These are phyloP conservation scores for Nicotiana attenuata DNA, from an alignment of 257 asterid genomes.

Conservation along the genomic window DNA sequence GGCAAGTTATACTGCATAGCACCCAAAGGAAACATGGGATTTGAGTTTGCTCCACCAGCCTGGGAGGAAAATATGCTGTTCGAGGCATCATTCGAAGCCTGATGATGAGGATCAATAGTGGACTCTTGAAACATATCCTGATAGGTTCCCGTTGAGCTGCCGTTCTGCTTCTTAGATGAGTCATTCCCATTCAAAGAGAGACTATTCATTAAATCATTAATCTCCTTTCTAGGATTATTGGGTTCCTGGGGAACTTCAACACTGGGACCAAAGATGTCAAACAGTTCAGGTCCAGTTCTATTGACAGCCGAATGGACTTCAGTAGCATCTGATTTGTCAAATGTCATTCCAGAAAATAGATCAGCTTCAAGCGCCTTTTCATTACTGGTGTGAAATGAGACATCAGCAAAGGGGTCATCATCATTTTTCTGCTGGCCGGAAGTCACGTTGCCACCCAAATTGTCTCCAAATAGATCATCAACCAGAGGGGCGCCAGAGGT, in stretches of 20 bases:
- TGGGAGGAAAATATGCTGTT: constrained; percentile 49
- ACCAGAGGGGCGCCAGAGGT: constrained; percentile 52
- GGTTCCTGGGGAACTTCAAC: constrained; percentile 38
- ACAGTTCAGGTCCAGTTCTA: constrained; percentile 46
- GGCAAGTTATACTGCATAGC: constrained; percentile 57
- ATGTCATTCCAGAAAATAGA: constrained; percentile 60
- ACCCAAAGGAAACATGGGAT: constrained; percentile 57
- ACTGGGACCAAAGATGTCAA: constrained; percentile 53
- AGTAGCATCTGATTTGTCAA: constrained; percentile 35
- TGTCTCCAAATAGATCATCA: constrained; percentile 70
- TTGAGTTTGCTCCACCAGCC: constrained; percentile 44
- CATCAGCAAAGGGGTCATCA: constrained; percentile 96
- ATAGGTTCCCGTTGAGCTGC: constrained; percentile 26
- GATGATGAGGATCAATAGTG: constrained; percentile 27
- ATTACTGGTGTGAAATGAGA: constrained; percentile 58
- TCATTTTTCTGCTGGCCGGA: constrained; percentile 39
- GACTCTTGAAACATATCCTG: constrained; percentile 30
- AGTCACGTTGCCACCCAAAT: constrained; percentile 29
- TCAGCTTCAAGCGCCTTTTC: constrained; percentile 46
- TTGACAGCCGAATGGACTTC: constrained; percentile 32
- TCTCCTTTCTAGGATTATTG: constrained; percentile 32
- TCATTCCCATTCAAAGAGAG: constrained; percentile 49
- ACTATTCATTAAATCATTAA: constrained; percentile 51
- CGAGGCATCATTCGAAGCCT: constrained; percentile 37
- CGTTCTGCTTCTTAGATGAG: constrained; percentile 38